Evolutionary conservation across 2,329 filamentous ascomycete genomes (phyloP).

Genomic region (Xylaria sp.): DNA sequence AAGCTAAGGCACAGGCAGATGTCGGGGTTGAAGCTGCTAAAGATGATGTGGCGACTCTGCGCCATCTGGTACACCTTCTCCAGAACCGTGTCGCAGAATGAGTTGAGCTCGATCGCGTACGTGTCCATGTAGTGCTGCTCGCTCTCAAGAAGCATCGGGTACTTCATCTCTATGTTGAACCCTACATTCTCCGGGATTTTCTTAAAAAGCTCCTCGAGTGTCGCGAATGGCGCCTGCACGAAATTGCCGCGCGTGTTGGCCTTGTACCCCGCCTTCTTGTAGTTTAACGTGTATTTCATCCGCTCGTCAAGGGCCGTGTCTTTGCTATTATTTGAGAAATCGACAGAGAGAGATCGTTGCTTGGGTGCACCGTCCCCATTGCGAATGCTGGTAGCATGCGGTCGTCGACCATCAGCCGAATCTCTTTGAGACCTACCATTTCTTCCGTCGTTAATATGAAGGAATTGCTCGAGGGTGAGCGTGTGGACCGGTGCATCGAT

Average conservation of each 20-base stretch:
- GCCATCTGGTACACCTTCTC: constrained; percentile 89
- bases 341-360: constrained; percentile 67
- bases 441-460: constrained; percentile 79
- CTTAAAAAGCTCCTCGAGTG: constrained; percentile 90
- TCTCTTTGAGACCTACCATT: constrained; percentile 55
- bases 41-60: constrained; percentile 88
- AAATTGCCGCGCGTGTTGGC: constrained; percentile 93
- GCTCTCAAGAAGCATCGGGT: constrained; percentile 96
- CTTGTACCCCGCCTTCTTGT: constrained; percentile 95
- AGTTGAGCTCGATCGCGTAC: constrained; percentile 94
- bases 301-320: constrained; percentile 71
- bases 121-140: constrained; percentile 97
- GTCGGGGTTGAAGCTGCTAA: constrained; percentile 97
- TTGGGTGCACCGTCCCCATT: constrained; percentile 50
- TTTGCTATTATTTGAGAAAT: constrained; percentile 57
- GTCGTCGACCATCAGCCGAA: constrained; percentile 44
- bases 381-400: constrained; percentile 47
- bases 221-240: constrained; percentile 96
- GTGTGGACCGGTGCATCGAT: constrained; percentile 97
- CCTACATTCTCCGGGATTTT: constrained; percentile 84
- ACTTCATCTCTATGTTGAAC: constrained; percentile 99
- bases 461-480: constrained; percentile 92
- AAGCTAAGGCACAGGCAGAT: constrained; percentile 93
- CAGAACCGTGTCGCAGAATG: constrained; percentile 93
- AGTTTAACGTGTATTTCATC: constrained; percentile 97